Conservation (phyloP, 306 rosid genomes). For the Trichosanthes truncata region DNA sequence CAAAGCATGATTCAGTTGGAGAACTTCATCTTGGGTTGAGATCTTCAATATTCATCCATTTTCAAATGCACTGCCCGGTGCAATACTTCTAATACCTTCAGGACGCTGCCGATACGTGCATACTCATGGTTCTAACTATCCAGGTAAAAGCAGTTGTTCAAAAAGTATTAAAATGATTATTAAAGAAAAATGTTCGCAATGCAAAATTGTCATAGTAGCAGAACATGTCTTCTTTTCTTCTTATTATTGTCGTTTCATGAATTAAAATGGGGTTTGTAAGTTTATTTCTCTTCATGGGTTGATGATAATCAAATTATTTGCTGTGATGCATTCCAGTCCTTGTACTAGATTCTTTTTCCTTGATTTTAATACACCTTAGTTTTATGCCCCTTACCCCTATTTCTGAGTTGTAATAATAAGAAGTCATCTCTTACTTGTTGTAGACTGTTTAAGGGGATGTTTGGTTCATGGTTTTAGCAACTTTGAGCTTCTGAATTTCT, state of each 20-base stretch:
- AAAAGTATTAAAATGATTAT: slow-evolving; percentile 18
- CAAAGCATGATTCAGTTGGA: slow-evolving; percentile 38
- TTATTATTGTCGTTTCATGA: slow-evolving; percentile 27
- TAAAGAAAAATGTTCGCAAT: slow-evolving; percentile 22
- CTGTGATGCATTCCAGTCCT: neutral
- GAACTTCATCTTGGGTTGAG: slow-evolving; percentile 15
- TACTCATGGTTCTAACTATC: slow-evolving; percentile 8
- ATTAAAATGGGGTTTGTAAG: slow-evolving; percentile 34
- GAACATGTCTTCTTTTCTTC: slow-evolving; percentile 14
- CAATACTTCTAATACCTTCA: neutral
- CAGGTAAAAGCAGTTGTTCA: slow-evolving; percentile 21
- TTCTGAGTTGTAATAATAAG: neutral
- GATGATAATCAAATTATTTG: slow-evolving; percentile 8
- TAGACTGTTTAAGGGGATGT: neutral
- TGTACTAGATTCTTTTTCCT: neutral
- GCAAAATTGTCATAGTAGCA: slow-evolving; percentile 20
- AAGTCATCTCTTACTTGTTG: neutral
- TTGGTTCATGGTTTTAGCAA: neutral
- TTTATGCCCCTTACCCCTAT: neutral
- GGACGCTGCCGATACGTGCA: neutral
- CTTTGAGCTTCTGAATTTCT: neutral
- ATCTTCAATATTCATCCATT: slow-evolving; percentile 13
- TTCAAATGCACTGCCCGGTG: neutral
- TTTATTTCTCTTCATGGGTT: slow-evolving; percentile 13
- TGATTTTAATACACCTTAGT: neutral